phyloP scores from a whole-genome alignment of 176 grass and related monocot genomes.

The Phyllostachys edulis region DNA sequence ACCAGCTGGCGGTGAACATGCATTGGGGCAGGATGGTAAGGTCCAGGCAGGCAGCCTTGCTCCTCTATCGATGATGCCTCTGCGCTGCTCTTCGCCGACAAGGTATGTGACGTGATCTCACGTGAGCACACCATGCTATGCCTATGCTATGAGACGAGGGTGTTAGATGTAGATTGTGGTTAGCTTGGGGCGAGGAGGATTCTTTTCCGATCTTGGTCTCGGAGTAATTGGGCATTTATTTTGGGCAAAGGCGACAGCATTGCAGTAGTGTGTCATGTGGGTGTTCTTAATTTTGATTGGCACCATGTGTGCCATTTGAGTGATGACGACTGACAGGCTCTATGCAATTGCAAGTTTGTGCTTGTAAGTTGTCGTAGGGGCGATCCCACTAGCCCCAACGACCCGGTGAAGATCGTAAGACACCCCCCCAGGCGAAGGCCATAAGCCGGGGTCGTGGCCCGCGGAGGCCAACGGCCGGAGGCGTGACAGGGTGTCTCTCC shows the following conservation, averaged over 20 bases:
- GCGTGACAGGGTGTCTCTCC: too few species aligned
- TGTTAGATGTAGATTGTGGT: background rate
- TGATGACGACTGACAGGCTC: background rate
- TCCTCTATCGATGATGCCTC: constrained; percentile 66
- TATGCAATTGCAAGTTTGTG: constrained; percentile 5
- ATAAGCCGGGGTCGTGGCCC: too few species aligned
- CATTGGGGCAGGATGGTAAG: constrained; percentile 49
- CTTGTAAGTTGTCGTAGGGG: background rate
- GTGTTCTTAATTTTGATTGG: constrained; percentile 41
- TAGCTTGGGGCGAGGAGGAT: background rate
- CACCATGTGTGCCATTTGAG: constrained; percentile 38
- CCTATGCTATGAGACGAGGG: background rate
- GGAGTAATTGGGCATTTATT: constrained; percentile 43
- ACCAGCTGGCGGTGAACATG: constrained; percentile 45
- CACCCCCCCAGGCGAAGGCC: too few species aligned
- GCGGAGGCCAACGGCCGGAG: too few species aligned
- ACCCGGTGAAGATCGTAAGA: too few species aligned
- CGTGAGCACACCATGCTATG: background rate
- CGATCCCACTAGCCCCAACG: too few species aligned
- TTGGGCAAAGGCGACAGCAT: constrained; percentile 28
- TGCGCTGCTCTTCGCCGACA: constrained; percentile 53
- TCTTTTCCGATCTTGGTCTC: constrained; percentile 38
- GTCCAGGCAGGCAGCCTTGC: constrained; percentile 60
- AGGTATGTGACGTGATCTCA: constrained; percentile 45
- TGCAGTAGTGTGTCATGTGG: constrained; percentile 38